Percentiles rank a stretch among this genome's conserved stretches.
Conservation (phyloP, 2,329 filamentous ascomycete genomes). For the Cordyceps cicadae region DNA sequence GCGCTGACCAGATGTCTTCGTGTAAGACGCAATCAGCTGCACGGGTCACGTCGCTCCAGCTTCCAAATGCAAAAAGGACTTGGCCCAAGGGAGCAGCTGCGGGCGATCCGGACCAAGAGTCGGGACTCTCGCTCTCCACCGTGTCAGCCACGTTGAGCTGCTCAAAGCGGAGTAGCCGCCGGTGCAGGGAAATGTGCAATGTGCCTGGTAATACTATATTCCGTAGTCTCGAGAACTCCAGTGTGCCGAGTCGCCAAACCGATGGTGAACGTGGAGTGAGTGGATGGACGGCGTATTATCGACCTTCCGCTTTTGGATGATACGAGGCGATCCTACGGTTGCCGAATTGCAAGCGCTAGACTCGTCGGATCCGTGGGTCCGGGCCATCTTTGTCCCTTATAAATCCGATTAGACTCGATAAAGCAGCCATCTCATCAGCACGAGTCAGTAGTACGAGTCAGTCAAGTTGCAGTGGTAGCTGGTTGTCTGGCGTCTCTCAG, state of each 20-base stretch:
- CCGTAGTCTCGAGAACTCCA: background rate
- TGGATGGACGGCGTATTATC: background rate
- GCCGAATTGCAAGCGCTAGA: too few species aligned
- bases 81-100: background rate
- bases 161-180: background rate
- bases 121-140: background rate
- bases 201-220: background rate
- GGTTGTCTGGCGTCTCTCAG: too few species aligned
- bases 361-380: too few species aligned
- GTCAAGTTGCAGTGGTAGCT: too few species aligned
- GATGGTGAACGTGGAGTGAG: background rate
- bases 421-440: too few species aligned
- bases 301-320: background rate
- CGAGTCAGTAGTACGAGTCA: too few species aligned
- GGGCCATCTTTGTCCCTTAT: too few species aligned
- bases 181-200: background rate
- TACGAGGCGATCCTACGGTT: too few species aligned
- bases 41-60: background rate
- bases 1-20: background rate
- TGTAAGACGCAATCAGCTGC: background rate
- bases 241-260: background rate
- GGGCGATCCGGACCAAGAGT: background rate
- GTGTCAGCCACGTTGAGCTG: background rate
- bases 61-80: background rate
- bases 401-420: too few species aligned